Percentiles rank a stretch among this genome's conserved stretches.
Evolutionary conservation across 495 filamentous ascomycete genomes (phyloP).

Genomic region (Hypoxylon fuscum): DNA sequence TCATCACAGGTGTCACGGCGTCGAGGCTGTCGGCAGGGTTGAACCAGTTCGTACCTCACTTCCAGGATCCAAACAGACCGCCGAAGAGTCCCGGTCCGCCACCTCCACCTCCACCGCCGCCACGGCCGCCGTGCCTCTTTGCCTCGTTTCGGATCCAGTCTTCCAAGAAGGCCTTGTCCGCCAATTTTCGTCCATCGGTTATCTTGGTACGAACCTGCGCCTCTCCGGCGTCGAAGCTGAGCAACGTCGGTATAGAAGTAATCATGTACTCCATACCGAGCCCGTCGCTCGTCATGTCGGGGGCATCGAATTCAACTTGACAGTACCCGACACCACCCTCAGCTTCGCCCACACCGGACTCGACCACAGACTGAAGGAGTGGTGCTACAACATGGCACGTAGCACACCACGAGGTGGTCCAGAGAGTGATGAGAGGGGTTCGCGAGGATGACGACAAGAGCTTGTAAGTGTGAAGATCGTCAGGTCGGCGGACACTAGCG

Average conservation of each 20-base stretch:
- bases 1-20: too few relatives aligned
- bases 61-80: constrained; percentile 55
- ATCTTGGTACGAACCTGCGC: constrained; percentile 64
- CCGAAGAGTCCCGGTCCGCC: constrained; percentile 47
- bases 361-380: constrained; percentile 61
- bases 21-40: background rate
- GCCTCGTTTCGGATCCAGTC: constrained; percentile 70
- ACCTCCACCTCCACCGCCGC: constrained; percentile 51
- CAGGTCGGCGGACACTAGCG: constrained; percentile 63
- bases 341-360: constrained; percentile 65
- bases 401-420: constrained; percentile 73
- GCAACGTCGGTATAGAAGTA: constrained; percentile 71
- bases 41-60: constrained; percentile 6
- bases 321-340: constrained; percentile 68
- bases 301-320: constrained; percentile 70
- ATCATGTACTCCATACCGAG: constrained; percentile 68
- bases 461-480: constrained; percentile 68
- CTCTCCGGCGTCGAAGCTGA: constrained; percentile 71
- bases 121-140: constrained; percentile 56
- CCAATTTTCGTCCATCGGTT: constrained; percentile 61
- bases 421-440: constrained; percentile 72
- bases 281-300: constrained; percentile 62
- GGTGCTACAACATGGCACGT: constrained; percentile 66
- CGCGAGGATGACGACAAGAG: constrained; percentile 65
- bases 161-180: constrained; percentile 61